phyloP scores from a whole-genome alignment of 2,329 filamentous ascomycete species.

The Pseudogymnoascus sp. region DNA sequence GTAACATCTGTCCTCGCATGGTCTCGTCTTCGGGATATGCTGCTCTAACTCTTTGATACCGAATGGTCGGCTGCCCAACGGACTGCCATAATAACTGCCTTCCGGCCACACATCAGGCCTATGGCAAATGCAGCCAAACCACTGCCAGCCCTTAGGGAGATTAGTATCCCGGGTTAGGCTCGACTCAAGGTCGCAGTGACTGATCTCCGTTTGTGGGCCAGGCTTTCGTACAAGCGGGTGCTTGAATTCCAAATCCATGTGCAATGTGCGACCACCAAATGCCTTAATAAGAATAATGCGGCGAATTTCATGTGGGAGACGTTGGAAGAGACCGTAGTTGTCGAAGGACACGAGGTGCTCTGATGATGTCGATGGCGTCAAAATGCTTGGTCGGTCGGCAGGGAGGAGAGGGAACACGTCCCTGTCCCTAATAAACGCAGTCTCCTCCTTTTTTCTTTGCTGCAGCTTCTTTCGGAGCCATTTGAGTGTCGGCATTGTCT shows the following conservation, averaged over 20 bases:
- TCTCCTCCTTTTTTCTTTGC: not conserved
- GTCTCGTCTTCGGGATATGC: not conserved
- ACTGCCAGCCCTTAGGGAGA: not conserved
- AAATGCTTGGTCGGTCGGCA: not conserved
- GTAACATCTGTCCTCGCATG: not conserved
- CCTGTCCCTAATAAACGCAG: not conserved
- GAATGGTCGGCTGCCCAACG: not conserved
- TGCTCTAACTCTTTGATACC: not conserved
- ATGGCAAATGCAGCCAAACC: not conserved
- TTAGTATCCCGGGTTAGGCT: not conserved
- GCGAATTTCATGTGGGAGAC: not conserved
- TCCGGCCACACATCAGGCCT: not conserved
- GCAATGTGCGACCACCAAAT: not conserved
- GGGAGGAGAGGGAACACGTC: not conserved
- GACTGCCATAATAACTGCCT: not conserved
- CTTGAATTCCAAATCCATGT: not conserved
- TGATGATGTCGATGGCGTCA: not conserved
- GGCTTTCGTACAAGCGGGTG: not conserved
- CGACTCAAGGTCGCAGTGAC: not conserved
- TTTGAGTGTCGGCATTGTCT: not conserved
- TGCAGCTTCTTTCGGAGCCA: not conserved
- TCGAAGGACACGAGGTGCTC: not conserved
- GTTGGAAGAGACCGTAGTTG: not conserved
- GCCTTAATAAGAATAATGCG: not conserved
- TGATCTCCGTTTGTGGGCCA: not conserved